Percentiles rank a stretch among this genome's conserved stretches.
phyloP scores from a whole-genome alignment of 2,329 filamentous ascomycete species.

The Cladophialophora exuberans region DNA sequence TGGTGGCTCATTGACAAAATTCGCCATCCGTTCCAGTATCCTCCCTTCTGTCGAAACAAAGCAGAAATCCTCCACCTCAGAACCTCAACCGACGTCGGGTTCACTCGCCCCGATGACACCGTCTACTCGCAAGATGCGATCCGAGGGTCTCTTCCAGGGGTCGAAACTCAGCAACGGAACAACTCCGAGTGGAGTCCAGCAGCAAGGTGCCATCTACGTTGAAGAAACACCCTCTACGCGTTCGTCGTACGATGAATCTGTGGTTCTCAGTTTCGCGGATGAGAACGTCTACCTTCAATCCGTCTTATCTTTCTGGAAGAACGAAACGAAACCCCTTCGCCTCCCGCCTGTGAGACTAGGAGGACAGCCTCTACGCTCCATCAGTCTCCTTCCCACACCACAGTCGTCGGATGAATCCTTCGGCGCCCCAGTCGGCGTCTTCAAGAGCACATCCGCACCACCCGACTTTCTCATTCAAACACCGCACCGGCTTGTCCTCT shows the following conservation, averaged over 20 bases:
- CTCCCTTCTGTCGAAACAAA: conserved; percentile 15
- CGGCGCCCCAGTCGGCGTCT: conserved; percentile 4
- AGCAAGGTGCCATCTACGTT: conserved; percentile 46
- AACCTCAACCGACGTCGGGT: conserved; percentile 18
- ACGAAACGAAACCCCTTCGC: conserved; percentile 27
- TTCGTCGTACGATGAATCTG: conserved; percentile 44
- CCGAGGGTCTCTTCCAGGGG: conserved; percentile 49
- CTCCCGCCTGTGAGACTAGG: conserved; percentile 22
- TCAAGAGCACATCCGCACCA: conserved; percentile 11
- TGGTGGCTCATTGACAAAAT: conserved; percentile 45
- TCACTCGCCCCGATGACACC: conserved; percentile 52
- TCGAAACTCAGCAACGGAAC: conserved; percentile 21
- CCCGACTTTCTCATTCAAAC: conserved; percentile 29
- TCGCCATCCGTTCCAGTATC: conserved; percentile 39
- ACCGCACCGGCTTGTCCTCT: conserved; percentile 26
- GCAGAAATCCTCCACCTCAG: conserved; percentile 18
- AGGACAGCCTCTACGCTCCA: conserved; percentile 17
- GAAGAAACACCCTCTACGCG: conserved; percentile 39
- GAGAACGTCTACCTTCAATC: conserved; percentile 48
- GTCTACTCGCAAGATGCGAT: conserved; percentile 49
- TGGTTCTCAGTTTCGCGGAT: conserved; percentile 47
- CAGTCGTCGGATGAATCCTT: background rate
- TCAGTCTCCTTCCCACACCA: conserved; percentile 13
- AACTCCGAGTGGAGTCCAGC: conserved; percentile 36
- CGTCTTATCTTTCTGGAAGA: conserved; percentile 49